Evolutionary conservation across 768 basidiomycete species (phyloP), one percentile per base, ranked within the genome.

Genomic region (Serendipita vermifera): DNA sequence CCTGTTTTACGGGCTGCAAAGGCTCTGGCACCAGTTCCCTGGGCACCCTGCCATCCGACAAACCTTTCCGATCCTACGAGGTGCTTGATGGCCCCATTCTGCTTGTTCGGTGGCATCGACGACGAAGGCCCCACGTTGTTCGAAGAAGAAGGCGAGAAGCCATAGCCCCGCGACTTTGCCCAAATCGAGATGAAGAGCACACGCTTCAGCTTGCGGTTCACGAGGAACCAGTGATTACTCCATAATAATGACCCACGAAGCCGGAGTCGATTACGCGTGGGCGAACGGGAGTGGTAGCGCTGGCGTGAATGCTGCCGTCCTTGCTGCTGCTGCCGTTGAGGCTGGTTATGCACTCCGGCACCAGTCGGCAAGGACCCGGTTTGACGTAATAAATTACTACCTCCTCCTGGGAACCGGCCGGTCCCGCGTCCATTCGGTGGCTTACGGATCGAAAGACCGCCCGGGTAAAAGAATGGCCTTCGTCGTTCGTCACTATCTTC

Each of bases 171-270:
- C 38, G 72, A 67, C 17, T 70, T 62, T 38, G 92, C 89, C 89
- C 91, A 96, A 20, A 90, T 82, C 1, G 89, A 85, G 58, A 96
- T 78, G 71, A 94, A 97, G 56, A 98, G 70, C 63, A 97, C 80
- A 20, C 93, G 82, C 72, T 93, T 96, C 70, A 82, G 72, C 73
- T 90, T 93, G 64, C 85, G 79, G 74, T 92, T 94, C 64, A 90
- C 73, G 73, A 98, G 94, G 75, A 98, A 97, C 84, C 90, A 94
- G 67, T 94, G 89, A 9, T 88, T 89, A 32, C 88, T 92, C 93
- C 93, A 98, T 5, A 97, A 75, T 57, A 97, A 71, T 3, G 89
- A 85, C 15, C 89, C 88, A 17, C 80, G 76, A 60, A 82, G 65
- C 27, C 70, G 78, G 29, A 51, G 46, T 9, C 24, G 40, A 1